Base-by-base conservation (phyloP, 768 basidiomycete species). In the Lentinula edodes region DNA sequence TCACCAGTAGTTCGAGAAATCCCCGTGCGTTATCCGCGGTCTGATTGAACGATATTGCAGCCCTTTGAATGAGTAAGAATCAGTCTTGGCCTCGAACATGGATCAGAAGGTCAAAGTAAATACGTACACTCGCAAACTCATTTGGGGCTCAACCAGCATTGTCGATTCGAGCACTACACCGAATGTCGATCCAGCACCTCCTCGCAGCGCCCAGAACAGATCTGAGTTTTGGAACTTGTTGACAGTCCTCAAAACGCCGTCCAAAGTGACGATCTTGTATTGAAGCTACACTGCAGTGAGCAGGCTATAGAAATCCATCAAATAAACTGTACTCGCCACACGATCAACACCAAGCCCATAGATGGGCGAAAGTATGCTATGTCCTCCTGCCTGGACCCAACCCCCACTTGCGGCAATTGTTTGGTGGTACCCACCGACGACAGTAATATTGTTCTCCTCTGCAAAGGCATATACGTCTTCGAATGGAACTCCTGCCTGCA, bases 111-210 rank as follows among this genome's bases (percentile, higher is more conserved):
- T 7, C 32, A 20, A 23, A n/a, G 51, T 39, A 32, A 1, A 51
- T 32, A 63, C 64, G n/a, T 42, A 66, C 67, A 66, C 64, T 63
- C 65, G 67, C 20, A 68, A 15, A 39, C 46, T 65, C 52, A 66
- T 59, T 34, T 52, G 35, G 5, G 66, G 66, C 53, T 68, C 67
- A 1, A 58, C 67, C 4, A 66, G 51, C 28, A 61, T 60, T 2
- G 67, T 63, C 0, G 66, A 61, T 50, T 66, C 66, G 6, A 68
- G 20, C 6, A 68, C 67, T 4, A 68, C 67, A 2, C 78, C 76
- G 51, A 73, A 78, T 0, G 75, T 79, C 10, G 69, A 66, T 23
- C 76, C 78, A 0, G 77, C 78, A 6, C 79, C 69, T 12, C 66
- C 64, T 36, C 64, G 57, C 5, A 77, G 63, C 1, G 75, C 76